Base-by-base conservation (phyloP, 2,329 filamentous ascomycete species). In the Pseudofabraea citricarpa region DNA sequence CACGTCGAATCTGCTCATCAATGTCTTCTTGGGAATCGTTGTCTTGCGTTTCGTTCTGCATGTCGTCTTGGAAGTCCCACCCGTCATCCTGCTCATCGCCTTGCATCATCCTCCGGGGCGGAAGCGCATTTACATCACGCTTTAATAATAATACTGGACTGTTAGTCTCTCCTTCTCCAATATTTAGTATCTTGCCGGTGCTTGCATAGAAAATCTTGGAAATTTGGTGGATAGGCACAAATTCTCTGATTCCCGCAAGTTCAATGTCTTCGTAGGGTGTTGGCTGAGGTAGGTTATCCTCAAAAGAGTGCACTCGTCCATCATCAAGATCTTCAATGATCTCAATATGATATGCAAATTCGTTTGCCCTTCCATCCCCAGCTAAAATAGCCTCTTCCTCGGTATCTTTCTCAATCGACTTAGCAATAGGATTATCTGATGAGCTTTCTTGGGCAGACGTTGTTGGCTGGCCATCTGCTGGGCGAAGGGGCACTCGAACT, bases 161-260 rank as follows among this genome's bases (percentile, higher is more conserved):
- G 53, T 84, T 85, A 3, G 71, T 70, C 56, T 86, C 83, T 24
- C 75, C 79, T 19, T 84, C 73, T 12, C 80, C 81, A 46, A 88
- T 86, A 48, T 86, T 85, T 15, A 88, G 67, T 19, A 88, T 83
- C 56, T 85, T 86, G 33, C 84, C 83, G 1, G 83, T 87, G 51
- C 87, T 83, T 12, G 84, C 84, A 53, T 87, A 88, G 63, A 88
- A 88, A 23, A 88, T 85, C 57, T 87, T 87, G 2, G 82, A 85
- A 12, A 87, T 77, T 56, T 87, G 77, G 57, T 87, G 81, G 16
- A 87, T 77, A 1, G 84, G 84, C 13, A 88, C 66, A 27, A 78
- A 70, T 52, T 86, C 81, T 36, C 83, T 71, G 21, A 87, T 75
- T 2, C 84, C 84, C 12, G 84, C 83, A 10, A 71, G 63, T 3